Base-by-base conservation (phyloP, 331 rosid species). In the Quercus tomentella region DNA sequence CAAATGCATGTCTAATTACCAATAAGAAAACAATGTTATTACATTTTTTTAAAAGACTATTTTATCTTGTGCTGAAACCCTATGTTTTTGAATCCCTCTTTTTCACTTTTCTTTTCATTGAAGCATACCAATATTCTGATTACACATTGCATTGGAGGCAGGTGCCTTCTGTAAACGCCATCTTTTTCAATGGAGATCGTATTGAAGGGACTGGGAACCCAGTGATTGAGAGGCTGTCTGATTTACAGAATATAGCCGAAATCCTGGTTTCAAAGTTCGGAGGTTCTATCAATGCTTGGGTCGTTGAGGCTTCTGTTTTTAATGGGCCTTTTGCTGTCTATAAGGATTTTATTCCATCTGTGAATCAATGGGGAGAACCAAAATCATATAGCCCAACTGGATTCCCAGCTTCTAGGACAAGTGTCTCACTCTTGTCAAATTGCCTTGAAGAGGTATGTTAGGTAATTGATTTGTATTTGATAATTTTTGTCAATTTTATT, bases 261-360 rank as follows among this genome's bases (percentile, higher is more conserved):
- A 77, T 90, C 79, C 65, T 93, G 63, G 96, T 88, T 80, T 83
- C 91, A 21, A 93, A 94, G 86, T 87, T 94, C 33, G 93, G 97
- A 69, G 80, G 77, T 75, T 86, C 57, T 16, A 60, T 81, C 81
- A 94, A 94, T 82, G 87, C 97, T 71, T 94, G 98, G 97, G 93
- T 89, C 76, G 75, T 92, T 43, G 93, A 91, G 76, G 92, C 95
- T 82, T 86, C 97, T 62, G 74, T 74, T 84, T 95, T 84, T 68
- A 88, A 89, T 76, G 97, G 97, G 60, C 89, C 96, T 81, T 95
- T 89, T 8, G 94, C 99, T 55, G 88, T 95, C 69, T 90, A 90
- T 67, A 81, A 88, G 72, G 94, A 91, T 74, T 92, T 95, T 80
- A 78, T 91, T 62, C 91, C 92, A 16, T 90, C 88, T 8, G 73